These are phyloP conservation scores for Penicillium coffeae DNA, from an alignment of 495 filamentous ascomycete genomes.

Conservation along the genomic window DNA sequence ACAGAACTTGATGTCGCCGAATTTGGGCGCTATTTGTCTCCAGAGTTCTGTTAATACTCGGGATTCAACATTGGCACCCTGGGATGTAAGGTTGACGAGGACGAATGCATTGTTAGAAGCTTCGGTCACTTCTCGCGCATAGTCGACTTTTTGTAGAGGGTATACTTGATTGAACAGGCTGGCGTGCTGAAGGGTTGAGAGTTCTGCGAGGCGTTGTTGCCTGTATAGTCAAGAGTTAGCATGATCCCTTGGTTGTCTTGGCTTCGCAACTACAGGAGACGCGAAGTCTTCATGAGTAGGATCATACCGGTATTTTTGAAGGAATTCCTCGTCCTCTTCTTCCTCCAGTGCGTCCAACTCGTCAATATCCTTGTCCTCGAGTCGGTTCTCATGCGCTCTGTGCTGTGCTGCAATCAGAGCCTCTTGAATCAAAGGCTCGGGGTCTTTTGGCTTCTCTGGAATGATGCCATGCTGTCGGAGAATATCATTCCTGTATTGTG, in stretches of 20 bases:
- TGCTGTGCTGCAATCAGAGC: constrained; percentile 78
- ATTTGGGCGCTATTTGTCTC: constrained; percentile 75
- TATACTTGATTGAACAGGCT: constrained; percentile 86
- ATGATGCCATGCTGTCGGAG: constrained; percentile 94
- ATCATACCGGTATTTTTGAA: constrained; percentile 71
- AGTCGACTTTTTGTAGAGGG: constrained; percentile 90
- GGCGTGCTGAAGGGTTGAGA: constrained; percentile 67
- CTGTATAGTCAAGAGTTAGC: constrained; percentile 33
- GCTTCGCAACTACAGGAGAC: too few relatives aligned
- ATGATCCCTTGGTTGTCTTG: not conserved
- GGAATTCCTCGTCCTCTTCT: constrained; percentile 86
- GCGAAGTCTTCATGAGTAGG: not conserved
- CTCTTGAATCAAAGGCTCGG: constrained; percentile 92
- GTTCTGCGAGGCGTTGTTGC: constrained; percentile 77
- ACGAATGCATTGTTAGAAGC: constrained; percentile 71
- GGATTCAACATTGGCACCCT: constrained; percentile 78
- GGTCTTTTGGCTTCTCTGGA: constrained; percentile 91
- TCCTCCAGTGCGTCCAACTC: constrained; percentile 93
- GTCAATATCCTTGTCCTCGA: constrained; percentile 90
- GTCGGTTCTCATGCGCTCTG: constrained; percentile 80
- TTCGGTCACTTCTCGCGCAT: constrained; percentile 86
- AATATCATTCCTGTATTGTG: constrained; percentile 82
- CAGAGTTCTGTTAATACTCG: constrained; percentile 80
- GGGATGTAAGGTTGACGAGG: constrained; percentile 80
- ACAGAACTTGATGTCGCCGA: constrained; percentile 94